These are phyloP conservation scores for Pseudogymnoascus sp. DNA, from an alignment of 2,329 filamentous ascomycete species.

Conservation along the genomic window DNA sequence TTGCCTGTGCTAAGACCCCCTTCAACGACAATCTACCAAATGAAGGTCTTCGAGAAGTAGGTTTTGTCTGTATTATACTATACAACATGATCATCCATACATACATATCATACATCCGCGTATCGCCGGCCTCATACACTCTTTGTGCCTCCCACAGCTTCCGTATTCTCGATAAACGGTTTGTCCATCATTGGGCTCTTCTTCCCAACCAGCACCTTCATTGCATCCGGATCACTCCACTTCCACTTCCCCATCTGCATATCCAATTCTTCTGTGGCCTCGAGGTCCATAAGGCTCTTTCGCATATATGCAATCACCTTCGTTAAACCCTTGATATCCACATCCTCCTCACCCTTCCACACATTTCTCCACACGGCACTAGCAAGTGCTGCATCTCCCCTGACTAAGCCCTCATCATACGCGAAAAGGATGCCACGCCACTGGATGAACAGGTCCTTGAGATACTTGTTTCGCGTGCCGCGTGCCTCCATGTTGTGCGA, in stretches of 20 bases:
- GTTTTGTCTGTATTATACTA: constrained; percentile 7
- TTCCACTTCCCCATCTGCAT: constrained; percentile 40
- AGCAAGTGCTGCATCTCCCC: constrained; percentile 69
- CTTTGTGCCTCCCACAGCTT: neutral
- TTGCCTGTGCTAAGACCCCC: neutral
- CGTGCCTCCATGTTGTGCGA: constrained; percentile 63
- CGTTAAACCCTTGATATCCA: constrained; percentile 55
- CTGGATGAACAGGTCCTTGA: constrained; percentile 87
- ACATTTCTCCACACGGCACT: constrained; percentile 90
- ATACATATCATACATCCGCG: constrained; percentile 7
- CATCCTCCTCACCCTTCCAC: constrained; percentile 64
- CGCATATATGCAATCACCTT: constrained; percentile 58
- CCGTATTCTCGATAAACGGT: constrained; percentile 24
- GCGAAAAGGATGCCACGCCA: constrained; percentile 83
- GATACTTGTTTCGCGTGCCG: constrained; percentile 54
- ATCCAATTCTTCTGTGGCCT: constrained; percentile 44
- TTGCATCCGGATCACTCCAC: constrained; percentile 40
- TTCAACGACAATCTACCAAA: neutral
- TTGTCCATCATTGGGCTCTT: constrained; percentile 35
- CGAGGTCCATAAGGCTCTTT: constrained; percentile 47
- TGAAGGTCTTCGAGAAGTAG: neutral
- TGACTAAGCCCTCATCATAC: constrained; percentile 73
- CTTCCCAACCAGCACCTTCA: constrained; percentile 31
- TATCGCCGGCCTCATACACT: neutral
- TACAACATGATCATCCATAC: constrained; percentile 7